Evolutionary conservation across 2,329 filamentous ascomycete species (phyloP), one percentile per base, ranked within the genome.

Genomic region (Fusarium paranaense): DNA sequence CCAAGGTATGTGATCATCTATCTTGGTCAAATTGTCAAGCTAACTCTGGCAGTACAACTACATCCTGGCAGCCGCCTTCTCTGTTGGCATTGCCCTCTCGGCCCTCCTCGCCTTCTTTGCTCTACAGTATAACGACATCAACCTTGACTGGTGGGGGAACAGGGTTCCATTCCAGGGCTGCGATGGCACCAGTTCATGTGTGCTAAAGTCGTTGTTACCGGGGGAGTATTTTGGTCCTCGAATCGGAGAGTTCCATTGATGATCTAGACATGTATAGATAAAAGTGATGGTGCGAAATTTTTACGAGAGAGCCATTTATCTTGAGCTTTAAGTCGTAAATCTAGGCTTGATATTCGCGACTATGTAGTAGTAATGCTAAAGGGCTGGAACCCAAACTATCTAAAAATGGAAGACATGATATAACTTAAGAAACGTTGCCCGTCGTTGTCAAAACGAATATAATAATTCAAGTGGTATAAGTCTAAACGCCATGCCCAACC

Each of bases 41-140:
- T 79, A 59, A 80, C 66, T 6, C 10, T 42, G 3, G 80, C 65
- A 85, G 82, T 83, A 83, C 75, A 83, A 87, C 76, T 88, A 86
- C 66, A 85, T 87, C 22, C 80, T 87, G 4, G 86, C 86, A 1
- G 85, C 86, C 0, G 82, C 85, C 1, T 84, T 87, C 63, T 85
- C 82, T 1, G 80, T 82, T 0, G 86, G 82, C 3, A 82, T 88
- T 22, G 86, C 86, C 20, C 80, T 89, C 47, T 80, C 86, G 0
- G 86, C 80, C 14, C 81, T 88, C 25, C 66, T 88, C 61, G 85
- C 87, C 54, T 86, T 88, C 80, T 88, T 88, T 71, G 82, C 83
- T 10, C 77, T 88, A 5, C 81, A 86, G 71, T 86, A 82, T 71
- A 78, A 77, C 1, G 76, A 79, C 5, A 72, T 82, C 2, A 75